Conservation (phyloP, 2,329 filamentous ascomycete genomes). For the Penicillium palitans region DNA sequence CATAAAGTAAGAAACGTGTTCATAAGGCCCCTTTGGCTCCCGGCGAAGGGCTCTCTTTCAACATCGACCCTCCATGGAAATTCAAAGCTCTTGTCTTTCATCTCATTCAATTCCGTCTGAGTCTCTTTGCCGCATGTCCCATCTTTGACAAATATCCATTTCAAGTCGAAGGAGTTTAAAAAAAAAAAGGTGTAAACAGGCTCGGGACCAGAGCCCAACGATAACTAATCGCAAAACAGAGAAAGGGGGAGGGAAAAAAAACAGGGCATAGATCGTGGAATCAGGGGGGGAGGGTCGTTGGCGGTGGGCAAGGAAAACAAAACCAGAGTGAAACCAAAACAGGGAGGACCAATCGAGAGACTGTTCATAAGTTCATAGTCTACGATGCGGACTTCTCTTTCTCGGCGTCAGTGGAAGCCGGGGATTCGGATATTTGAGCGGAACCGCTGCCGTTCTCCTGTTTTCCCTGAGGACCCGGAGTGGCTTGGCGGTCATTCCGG, state of each 20-base stretch:
- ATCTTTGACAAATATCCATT: conserved; percentile 15
- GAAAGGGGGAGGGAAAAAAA: conserved; percentile 11
- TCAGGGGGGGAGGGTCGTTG: conserved; percentile 17
- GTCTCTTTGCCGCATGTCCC: conserved; percentile 2
- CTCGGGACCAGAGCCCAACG: conserved; percentile 14
- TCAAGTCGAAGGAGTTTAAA: conserved; percentile 15
- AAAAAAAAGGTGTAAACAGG: conserved; percentile 11
- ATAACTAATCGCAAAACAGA: conserved; percentile 22
- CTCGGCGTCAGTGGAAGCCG: conserved; percentile 40
- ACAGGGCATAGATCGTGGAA: conserved; percentile 21
- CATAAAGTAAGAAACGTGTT: conserved; percentile 34
- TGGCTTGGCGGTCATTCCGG: conserved; percentile 52
- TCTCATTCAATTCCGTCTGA: conserved; percentile 13
- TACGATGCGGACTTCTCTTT: conserved; percentile 36
- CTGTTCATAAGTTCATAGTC: conserved; percentile 18
- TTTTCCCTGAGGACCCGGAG: conserved; percentile 50
- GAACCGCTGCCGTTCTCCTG: conserved; percentile 20
- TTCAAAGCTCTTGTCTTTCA: conserved; percentile 6
- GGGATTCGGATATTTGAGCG: conserved; percentile 39
- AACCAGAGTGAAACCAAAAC: conserved; percentile 18
- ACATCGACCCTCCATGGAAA: conserved; percentile 5
- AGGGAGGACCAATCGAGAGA: conserved; percentile 15
- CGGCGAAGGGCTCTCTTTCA: conserved; percentile 19
- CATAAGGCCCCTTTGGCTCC: conserved; percentile 22
- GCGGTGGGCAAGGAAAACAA: conserved; percentile 17